Percentiles rank a stretch among this genome's conserved stretches.
Conservation (phyloP, 2,329 filamentous ascomycete genomes). For the Ophiostoma tasmaniense region DNA sequence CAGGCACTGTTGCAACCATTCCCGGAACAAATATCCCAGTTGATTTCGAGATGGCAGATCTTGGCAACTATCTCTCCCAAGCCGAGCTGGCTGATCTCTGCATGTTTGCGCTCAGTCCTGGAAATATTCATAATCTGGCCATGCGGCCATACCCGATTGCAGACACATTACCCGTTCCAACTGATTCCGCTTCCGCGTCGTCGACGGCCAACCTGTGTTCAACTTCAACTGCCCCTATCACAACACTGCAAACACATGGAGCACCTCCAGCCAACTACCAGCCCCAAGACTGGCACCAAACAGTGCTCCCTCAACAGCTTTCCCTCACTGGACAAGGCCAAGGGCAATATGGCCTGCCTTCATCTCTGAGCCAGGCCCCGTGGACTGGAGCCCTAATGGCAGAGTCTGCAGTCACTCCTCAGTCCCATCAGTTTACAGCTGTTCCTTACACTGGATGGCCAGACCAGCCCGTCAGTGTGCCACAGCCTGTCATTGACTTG, state of each 20-base stretch:
- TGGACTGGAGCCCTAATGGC: too few species aligned
- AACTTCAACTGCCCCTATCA: not conserved
- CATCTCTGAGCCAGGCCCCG: not conserved
- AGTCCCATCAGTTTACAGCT: not conserved
- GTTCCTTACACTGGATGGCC: not conserved
- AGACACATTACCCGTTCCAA: not conserved
- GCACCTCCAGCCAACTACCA: not conserved
- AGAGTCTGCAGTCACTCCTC: not conserved
- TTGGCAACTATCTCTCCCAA: not conserved
- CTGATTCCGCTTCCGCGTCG: not conserved
- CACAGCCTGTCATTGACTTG: too few species aligned
- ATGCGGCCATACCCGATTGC: not conserved
- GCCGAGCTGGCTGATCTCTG: not conserved
- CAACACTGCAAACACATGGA: not conserved
- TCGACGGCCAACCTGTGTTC: too few species aligned
- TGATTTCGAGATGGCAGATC: not conserved
- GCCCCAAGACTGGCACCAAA: not conserved
- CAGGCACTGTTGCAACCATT: not conserved
- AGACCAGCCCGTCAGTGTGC: not conserved
- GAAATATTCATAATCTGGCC: not conserved
- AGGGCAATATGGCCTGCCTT: too few species aligned
- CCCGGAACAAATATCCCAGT: not conserved
- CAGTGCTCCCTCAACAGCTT: not conserved
- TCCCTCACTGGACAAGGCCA: not conserved
- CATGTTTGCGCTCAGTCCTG: not conserved